A percentile compares a stretch with the other conserved stretches of the same genome.
Conservation (phyloP, 2,329 filamentous ascomycete species). For the Lecanicillium sp. region DNA sequence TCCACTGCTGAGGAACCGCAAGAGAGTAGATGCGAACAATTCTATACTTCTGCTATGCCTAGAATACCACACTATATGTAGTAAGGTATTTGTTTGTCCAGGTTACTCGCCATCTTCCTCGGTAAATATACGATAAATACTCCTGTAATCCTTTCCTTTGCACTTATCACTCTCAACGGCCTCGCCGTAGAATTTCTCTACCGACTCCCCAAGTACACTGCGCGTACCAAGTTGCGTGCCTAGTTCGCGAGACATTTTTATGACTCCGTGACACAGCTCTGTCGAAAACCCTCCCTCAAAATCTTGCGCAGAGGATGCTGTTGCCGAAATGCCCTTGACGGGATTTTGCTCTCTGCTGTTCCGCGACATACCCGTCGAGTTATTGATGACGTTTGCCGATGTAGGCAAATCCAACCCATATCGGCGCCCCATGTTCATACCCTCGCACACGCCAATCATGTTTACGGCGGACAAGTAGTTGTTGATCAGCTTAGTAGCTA, state of each 20-base stretch:
- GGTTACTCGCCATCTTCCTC: background rate
- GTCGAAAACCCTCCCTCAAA: slow-evolving; percentile 12
- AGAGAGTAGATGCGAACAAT: too few relatives aligned
- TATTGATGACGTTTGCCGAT: slow-evolving; percentile 10
- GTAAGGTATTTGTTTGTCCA: too few relatives aligned
- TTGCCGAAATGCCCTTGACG: slow-evolving; percentile 9
- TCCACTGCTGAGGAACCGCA: too few relatives aligned
- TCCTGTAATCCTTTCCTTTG: background rate
- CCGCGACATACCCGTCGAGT: slow-evolving; percentile 10
- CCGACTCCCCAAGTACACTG: background rate
- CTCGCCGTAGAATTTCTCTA: background rate
- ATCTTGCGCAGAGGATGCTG: slow-evolving; percentile 7
- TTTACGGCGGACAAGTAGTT: slow-evolving; percentile 12
- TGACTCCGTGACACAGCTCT: slow-evolving; percentile 11
- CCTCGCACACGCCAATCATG: slow-evolving; percentile 13
- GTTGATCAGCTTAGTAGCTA: slow-evolving; percentile 13
- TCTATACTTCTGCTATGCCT: too few relatives aligned
- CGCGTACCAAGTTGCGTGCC: background rate
- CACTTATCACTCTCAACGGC: background rate
- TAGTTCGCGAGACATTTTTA: background rate
- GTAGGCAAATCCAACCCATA: slow-evolving; percentile 8
- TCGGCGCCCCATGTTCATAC: slow-evolving; percentile 10
- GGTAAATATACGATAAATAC: background rate
- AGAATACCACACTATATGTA: too few relatives aligned
- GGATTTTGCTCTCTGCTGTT: slow-evolving; percentile 12